Evolutionary conservation across 257 asterid genomes (phyloP).

Genomic region (Apocynum venetum): DNA sequence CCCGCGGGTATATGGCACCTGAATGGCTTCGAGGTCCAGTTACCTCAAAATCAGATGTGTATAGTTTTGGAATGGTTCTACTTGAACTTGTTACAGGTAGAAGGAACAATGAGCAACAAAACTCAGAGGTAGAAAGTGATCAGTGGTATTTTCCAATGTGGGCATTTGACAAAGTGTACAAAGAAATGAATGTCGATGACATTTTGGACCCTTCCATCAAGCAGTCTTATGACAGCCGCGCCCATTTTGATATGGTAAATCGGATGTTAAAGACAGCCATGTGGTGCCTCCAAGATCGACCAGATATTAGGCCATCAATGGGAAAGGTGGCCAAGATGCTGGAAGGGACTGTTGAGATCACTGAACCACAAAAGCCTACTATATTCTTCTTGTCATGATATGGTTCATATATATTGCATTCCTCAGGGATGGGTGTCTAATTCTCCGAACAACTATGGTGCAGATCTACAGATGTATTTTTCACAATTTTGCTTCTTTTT

Average conservation of each 20-base stretch:
- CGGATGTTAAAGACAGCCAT: slow-evolving; percentile 84
- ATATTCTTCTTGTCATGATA: slow-evolving; percentile 43
- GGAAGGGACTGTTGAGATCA: slow-evolving; percentile 84
- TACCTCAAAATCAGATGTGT: slow-evolving; percentile 82
- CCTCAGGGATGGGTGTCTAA: neutral
- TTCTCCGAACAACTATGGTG: neutral
- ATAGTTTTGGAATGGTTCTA: slow-evolving; percentile 71
- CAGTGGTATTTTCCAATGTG: slow-evolving; percentile 76
- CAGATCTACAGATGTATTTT: neutral
- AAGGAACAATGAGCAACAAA: slow-evolving; percentile 48
- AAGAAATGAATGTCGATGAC: slow-evolving; percentile 63
- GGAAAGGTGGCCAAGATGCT: slow-evolving; percentile 92
- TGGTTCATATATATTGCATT: neutral
- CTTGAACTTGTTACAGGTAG: slow-evolving; percentile 74
- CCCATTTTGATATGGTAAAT: slow-evolving; percentile 61
- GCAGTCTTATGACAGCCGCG: slow-evolving; percentile 45
- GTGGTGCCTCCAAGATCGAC: slow-evolving; percentile 83
- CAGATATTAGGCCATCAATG: slow-evolving; percentile 80
- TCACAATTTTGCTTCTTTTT: neutral
- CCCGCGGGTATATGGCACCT: slow-evolving; percentile 83
- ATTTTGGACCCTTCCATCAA: slow-evolving; percentile 56
- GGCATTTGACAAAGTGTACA: slow-evolving; percentile 75
- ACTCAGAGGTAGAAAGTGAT: slow-evolving; percentile 52
- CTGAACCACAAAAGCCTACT: slow-evolving; percentile 58
- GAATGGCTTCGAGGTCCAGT: slow-evolving; percentile 74